Evolutionary conservation across 331 rosid species (phyloP).

Genomic region (Quercus lobata): DNA sequence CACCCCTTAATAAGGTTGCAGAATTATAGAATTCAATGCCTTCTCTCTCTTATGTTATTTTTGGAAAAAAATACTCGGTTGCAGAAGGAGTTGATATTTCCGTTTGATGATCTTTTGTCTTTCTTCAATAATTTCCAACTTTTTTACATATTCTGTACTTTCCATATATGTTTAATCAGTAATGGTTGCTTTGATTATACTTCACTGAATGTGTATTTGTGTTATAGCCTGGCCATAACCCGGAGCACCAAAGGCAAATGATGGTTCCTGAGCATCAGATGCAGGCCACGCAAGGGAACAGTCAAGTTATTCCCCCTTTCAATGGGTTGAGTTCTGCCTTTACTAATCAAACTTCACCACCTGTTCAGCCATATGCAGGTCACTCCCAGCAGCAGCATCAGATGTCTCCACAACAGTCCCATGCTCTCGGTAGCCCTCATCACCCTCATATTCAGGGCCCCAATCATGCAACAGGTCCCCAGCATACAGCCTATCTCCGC

Average conservation of each 20-base stretch:
- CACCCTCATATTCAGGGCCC: conserved; percentile 77
- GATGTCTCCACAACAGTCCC: conserved; percentile 73
- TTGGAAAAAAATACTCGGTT: too few species aligned
- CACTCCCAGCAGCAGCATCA: conserved; percentile 84
- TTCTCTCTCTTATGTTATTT: too few species aligned
- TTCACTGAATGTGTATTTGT: not conserved
- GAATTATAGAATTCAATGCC: too few species aligned
- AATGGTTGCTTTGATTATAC: not conserved
- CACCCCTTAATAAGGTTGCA: too few species aligned
- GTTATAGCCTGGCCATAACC: conserved; percentile 78
- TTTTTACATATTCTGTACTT: too few species aligned
- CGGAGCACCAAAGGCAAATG: conserved; percentile 85
- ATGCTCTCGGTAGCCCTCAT: conserved; percentile 57
- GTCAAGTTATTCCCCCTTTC: conserved; percentile 68
- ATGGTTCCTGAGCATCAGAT: conserved; percentile 75
- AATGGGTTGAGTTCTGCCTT: conserved; percentile 78
- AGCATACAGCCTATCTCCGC: conserved; percentile 67
- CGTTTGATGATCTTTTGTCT: not conserved
- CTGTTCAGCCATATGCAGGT: conserved; percentile 67
- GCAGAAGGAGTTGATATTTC: not conserved
- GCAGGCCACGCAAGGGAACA: conserved; percentile 76
- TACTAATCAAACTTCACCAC: conserved; percentile 66
- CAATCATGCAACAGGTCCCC: conserved; percentile 60
- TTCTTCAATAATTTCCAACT: not conserved
- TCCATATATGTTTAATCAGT: too few species aligned